phyloP scores from a whole-genome alignment of 257 asterid genomes.

The Anisodus acutangulus region DNA sequence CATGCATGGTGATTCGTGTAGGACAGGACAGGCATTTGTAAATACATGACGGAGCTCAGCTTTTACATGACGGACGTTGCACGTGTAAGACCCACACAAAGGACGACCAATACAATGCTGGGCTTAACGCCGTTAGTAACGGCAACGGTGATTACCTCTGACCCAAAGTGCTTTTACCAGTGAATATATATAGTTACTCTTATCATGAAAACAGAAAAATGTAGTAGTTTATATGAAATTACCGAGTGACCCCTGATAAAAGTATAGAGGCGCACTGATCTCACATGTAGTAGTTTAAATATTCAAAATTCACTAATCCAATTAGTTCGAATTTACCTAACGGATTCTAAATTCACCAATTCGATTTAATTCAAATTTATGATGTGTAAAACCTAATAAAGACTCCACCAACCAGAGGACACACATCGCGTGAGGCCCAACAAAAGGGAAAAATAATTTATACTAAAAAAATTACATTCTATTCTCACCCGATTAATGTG shows the following conservation, averaged over 20 bases:
- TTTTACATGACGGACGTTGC: conserved; percentile 24
- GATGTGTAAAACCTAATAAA: no score
- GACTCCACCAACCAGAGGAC: no score
- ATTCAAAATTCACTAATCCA: no score
- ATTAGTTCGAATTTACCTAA: no score
- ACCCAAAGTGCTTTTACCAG: not conserved
- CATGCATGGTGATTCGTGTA: conserved; percentile 3
- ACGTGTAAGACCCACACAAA: not conserved
- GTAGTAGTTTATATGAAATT: not conserved
- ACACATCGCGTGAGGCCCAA: no score
- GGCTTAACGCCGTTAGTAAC: conserved; percentile 21
- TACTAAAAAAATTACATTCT: no score
- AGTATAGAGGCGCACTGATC: not conserved
- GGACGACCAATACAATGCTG: not conserved
- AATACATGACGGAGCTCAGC: not conserved
- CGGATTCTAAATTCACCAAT: no score
- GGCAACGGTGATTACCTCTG: not conserved
- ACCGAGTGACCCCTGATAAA: not conserved
- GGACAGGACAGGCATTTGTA: not conserved
- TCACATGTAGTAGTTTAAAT: not conserved
- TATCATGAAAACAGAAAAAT: not conserved
- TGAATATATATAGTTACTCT: not conserved
- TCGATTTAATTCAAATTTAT: no score
- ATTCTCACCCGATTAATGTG: no score
- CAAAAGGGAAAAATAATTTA: no score